Evolutionary conservation across 352 stramenopile genomes (phyloP).

Genomic region (Pythium chondricola): DNA sequence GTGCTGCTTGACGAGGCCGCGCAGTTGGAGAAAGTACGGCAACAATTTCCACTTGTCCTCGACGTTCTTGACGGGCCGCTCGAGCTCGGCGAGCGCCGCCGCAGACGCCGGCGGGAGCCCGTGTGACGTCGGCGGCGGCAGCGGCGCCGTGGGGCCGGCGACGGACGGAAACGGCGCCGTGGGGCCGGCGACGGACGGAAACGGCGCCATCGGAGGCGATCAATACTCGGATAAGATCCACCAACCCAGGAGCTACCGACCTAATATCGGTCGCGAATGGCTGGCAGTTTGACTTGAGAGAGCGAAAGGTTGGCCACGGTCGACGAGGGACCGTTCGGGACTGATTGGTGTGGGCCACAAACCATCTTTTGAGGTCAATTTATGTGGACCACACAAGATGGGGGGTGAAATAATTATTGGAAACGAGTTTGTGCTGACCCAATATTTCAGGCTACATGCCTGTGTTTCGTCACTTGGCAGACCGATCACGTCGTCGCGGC

Average conservation of each 20-base stretch:
- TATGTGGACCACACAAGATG: background rate
- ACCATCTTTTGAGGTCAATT: too few species aligned
- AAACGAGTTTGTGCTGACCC: too few species aligned
- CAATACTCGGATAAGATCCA: too few species aligned
- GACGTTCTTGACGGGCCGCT: conserved; percentile 68
- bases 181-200: background rate
- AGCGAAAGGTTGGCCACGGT: background rate
- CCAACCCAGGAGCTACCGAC: too few species aligned
- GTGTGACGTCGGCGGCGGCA: background rate
- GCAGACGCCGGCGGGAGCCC: conserved; percentile 11
- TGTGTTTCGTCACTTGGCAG: too few species aligned
- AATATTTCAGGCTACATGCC: too few species aligned
- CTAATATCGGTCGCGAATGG: conserved; percentile 3
- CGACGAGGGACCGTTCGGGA: conserved; percentile 1
- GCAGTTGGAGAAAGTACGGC: conserved; percentile 95
- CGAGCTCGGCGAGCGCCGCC: conserved; percentile 47
- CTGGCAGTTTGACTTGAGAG: too few species aligned
- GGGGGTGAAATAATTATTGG: too few species aligned
- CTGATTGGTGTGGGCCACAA: background rate
- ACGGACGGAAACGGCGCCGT: conserved; percentile 31
- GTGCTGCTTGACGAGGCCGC: conserved; percentile 95
- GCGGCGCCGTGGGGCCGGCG: background rate
- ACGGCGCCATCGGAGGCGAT: background rate
- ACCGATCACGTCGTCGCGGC: too few species aligned
- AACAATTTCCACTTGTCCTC: conserved; percentile 98